Evolutionary conservation across 2,329 filamentous ascomycete genomes (phyloP).

Genomic region (Alternaria burnsii): DNA sequence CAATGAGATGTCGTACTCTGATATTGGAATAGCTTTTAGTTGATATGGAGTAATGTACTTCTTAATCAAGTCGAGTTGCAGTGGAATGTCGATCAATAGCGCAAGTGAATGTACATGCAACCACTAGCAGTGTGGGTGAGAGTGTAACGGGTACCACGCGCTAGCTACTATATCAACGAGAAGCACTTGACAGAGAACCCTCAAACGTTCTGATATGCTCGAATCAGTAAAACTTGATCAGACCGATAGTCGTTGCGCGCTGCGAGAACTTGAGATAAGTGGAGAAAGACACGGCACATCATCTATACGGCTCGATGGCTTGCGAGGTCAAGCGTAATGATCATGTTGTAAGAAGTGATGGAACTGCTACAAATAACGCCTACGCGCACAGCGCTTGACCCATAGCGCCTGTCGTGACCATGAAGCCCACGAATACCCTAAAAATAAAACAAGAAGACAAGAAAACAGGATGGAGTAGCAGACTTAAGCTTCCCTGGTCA

Average conservation of each 20-base stretch:
- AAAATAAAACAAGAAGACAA: neutral
- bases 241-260: neutral
- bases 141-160: neutral
- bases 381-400: neutral
- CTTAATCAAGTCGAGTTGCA: neutral
- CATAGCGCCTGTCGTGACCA: neutral
- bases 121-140: neutral
- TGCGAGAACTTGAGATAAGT: neutral
- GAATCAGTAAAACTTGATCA: neutral
- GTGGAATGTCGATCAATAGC: neutral
- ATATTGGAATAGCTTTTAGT: neutral
- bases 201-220: too few species aligned
- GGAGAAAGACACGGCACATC: neutral
- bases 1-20: neutral
- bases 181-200: neutral
- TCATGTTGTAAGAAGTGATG: neutral
- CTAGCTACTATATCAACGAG: neutral
- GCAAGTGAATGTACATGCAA: neutral
- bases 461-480: neutral
- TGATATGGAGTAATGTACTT: neutral
- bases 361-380: neutral
- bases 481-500: slow-evolving; percentile 6
- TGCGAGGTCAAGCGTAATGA: neutral
- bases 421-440: neutral
- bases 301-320: neutral